These are phyloP conservation scores for Phytophthora europaea DNA, from an alignment of 352 stramenopile genomes.

Conservation along the genomic window DNA sequence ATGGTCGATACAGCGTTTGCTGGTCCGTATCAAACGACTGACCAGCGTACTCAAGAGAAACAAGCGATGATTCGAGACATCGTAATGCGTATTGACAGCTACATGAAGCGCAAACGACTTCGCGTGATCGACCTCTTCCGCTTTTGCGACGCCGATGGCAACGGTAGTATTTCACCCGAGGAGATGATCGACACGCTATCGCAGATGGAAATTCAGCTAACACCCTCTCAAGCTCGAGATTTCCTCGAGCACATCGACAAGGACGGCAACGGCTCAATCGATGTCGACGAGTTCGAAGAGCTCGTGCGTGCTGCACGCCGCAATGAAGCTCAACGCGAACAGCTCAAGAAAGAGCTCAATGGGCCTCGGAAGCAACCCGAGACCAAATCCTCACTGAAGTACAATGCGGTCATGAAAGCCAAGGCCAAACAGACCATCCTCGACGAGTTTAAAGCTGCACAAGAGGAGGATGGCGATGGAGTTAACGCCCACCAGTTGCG, in stretches of 20 bases:
- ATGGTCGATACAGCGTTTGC: slow-evolving; percentile 55
- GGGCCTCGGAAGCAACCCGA: slow-evolving; percentile 49
- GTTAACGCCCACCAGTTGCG: slow-evolving; percentile 59
- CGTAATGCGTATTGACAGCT: slow-evolving; percentile 82
- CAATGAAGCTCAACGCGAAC: slow-evolving; percentile 78
- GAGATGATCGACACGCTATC: slow-evolving; percentile 89
- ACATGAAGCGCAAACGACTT: slow-evolving; percentile 88
- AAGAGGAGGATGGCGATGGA: slow-evolving; percentile 46
- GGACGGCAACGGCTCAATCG: slow-evolving; percentile 85
- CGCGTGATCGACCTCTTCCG: slow-evolving; percentile 88
- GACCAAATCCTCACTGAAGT: slow-evolving; percentile 49
- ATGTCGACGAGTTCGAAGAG: slow-evolving; percentile 90
- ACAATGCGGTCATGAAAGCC: slow-evolving; percentile 43
- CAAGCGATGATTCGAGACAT: slow-evolving; percentile 79
- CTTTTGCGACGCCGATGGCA: slow-evolving; percentile 86
- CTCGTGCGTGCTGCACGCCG: slow-evolving; percentile 77
- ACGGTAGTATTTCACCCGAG: slow-evolving; percentile 79
- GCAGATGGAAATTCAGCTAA: slow-evolving; percentile 88
- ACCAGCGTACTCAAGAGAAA: slow-evolving; percentile 76
- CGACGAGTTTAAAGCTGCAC: slow-evolving; percentile 65
- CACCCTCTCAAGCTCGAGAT: slow-evolving; percentile 64
- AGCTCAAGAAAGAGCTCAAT: slow-evolving; percentile 73
- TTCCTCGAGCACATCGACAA: slow-evolving; percentile 88
- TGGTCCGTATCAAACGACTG: slow-evolving; percentile 69
- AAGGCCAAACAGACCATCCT: slow-evolving; percentile 71